Conservation (phyloP, 2,329 filamentous ascomycete genomes). For the Ophiostoma pallidulum region DNA sequence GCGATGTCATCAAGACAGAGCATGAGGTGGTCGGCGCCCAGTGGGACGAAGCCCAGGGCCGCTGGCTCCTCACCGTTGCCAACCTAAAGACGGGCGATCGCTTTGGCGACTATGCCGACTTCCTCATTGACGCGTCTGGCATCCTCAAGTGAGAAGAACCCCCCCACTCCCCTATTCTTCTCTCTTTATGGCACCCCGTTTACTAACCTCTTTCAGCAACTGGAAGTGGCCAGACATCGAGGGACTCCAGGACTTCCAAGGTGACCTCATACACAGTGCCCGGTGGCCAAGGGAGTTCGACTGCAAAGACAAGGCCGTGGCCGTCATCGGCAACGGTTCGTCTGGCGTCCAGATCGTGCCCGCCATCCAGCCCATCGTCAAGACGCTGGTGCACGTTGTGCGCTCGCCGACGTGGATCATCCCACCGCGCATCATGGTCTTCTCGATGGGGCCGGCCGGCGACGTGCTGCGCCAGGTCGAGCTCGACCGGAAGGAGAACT, state of each 20-base stretch:
- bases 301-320: conserved; percentile 40
- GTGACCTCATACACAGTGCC: conserved; percentile 43
- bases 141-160: conserved; percentile 45
- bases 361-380: conserved; percentile 33
- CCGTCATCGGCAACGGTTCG: conserved; percentile 48
- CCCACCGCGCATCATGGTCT: conserved; percentile 27
- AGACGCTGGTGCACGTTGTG: conserved; percentile 30
- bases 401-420: conserved; percentile 34
- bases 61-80: conserved; percentile 34
- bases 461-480: conserved; percentile 30
- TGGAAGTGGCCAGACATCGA: conserved; percentile 44
- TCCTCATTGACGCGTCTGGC: conserved; percentile 40
- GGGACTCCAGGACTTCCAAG: conserved; percentile 36
- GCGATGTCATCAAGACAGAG: conserved; percentile 32
- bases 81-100: conserved; percentile 29
- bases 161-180: neutral
- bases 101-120: conserved; percentile 38
- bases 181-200: neutral
- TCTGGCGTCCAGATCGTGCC: conserved; percentile 46
- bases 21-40: conserved; percentile 33
- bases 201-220: conserved; percentile 26
- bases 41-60: conserved; percentile 35
- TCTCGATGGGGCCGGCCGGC: conserved; percentile 29
- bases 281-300: conserved; percentile 42
- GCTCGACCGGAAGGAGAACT: conserved; percentile 34